phyloP scores from a whole-genome alignment of 2,329 filamentous ascomycete species.

The Meredithiella fracta region DNA sequence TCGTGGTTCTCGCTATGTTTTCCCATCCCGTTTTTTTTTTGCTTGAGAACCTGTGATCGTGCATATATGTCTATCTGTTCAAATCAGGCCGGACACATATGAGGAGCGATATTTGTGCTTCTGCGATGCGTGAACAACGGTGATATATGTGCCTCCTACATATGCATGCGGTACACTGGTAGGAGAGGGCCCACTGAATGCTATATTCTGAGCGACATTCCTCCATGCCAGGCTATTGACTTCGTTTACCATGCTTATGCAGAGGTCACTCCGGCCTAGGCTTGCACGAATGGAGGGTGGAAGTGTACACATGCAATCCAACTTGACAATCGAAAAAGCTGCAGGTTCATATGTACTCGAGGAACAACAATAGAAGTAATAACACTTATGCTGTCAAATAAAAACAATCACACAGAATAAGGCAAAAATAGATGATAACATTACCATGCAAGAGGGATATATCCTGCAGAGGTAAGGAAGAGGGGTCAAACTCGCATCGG shows the following conservation, averaged over 20 bases:
- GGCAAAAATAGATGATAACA: too few relatives aligned
- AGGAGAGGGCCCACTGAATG: too few relatives aligned
- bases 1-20: background rate
- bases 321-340: background rate
- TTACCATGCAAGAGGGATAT: too few relatives aligned
- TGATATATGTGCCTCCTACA: background rate
- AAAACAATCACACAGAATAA: too few relatives aligned
- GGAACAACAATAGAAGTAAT: background rate
- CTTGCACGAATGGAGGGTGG: background rate
- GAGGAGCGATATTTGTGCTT: background rate
- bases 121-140: background rate
- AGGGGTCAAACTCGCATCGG: too few relatives aligned
- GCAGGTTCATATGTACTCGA: background rate
- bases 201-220: too few relatives aligned
- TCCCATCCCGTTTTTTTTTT: too few relatives aligned
- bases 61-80: background rate
- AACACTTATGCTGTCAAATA: too few relatives aligned
- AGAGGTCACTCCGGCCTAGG: background rate
- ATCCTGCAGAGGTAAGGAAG: too few relatives aligned
- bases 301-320: background rate
- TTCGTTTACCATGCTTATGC: background rate
- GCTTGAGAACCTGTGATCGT: too few relatives aligned
- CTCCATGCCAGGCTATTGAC: background rate
- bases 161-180: background rate
- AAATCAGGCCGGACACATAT: background rate